Percentiles rank a stretch among this genome's conserved stretches.
Conservation (phyloP, 306 rosid genomes). For the Prunus dulcis region DNA sequence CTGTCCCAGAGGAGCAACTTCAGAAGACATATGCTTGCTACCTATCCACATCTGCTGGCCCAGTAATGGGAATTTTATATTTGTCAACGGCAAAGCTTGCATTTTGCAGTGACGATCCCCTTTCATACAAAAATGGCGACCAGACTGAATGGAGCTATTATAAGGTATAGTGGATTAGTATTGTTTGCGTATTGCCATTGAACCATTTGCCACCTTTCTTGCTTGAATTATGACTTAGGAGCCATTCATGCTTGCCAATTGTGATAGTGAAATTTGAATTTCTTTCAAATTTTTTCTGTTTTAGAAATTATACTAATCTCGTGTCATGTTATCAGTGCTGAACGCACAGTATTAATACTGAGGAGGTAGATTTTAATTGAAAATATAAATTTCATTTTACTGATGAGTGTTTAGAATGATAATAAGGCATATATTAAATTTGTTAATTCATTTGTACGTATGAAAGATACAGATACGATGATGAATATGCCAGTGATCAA, state of each 20-base stretch:
- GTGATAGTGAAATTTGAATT: neutral
- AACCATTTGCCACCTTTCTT: neutral
- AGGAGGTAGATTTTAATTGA: neutral
- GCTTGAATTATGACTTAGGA: neutral
- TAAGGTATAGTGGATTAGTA: slow-evolving; percentile 49
- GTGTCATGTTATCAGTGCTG: neutral
- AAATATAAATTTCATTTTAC: neutral
- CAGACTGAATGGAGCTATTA: slow-evolving; percentile 85
- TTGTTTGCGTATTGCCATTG: slow-evolving; percentile 15
- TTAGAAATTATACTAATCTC: neutral
- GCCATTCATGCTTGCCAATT: neutral
- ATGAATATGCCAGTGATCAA: neutral
- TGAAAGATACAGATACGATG: neutral
- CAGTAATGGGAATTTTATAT: slow-evolving; percentile 85
- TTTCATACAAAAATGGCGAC: slow-evolving; percentile 67
- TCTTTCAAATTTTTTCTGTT: neutral
- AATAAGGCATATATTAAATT: neutral
- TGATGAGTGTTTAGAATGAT: neutral
- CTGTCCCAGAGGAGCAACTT: slow-evolving; percentile 78
- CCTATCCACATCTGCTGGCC: slow-evolving; percentile 97
- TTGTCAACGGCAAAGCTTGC: slow-evolving; percentile 87
- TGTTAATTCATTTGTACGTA: neutral
- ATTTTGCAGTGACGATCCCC: slow-evolving; percentile 89
- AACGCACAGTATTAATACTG: neutral
- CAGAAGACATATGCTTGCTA: slow-evolving; percentile 83